A percentile compares a stretch with the other conserved stretches of the same genome.
These are phyloP conservation scores for Scorias spongiosa DNA, from an alignment of 2,329 filamentous ascomycete genomes.

Conservation along the genomic window DNA sequence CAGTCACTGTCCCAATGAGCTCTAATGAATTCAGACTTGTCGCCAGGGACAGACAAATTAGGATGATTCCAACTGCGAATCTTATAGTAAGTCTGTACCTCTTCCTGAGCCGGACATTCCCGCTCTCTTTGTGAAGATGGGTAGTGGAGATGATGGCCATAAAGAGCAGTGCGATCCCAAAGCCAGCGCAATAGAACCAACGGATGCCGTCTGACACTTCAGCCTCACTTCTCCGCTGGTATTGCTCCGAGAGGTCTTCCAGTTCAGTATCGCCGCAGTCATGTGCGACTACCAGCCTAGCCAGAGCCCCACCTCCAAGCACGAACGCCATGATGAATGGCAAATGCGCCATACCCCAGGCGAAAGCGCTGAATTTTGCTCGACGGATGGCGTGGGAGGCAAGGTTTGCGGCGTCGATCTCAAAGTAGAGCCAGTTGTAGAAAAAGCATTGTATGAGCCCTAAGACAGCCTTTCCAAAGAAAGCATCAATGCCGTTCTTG, in stretches of 20 bases:
- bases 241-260: constrained; percentile 36
- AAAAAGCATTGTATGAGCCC: constrained; percentile 19
- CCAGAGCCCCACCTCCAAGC: constrained; percentile 42
- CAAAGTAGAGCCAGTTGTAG: constrained; percentile 22
- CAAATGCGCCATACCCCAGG: constrained; percentile 43
- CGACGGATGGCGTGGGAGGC: constrained; percentile 47
- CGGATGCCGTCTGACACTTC: constrained; percentile 39
- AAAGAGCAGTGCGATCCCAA: constrained; percentile 38
- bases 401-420: constrained; percentile 43
- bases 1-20: constrained; percentile 25
- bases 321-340: constrained; percentile 50
- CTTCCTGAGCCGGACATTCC: constrained; percentile 36
- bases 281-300: constrained; percentile 42
- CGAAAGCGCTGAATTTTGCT: constrained; percentile 24
- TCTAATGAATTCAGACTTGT: constrained; percentile 22
- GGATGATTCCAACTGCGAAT: constrained; percentile 32
- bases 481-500: constrained; percentile 37
- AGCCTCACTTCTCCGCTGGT: constrained; percentile 33
- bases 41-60: constrained; percentile 40
- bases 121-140: constrained; percentile 41
- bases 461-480: constrained; percentile 45
- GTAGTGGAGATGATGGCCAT: constrained; percentile 40
- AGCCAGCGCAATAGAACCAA: constrained; percentile 50
- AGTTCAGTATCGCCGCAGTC: constrained; percentile 36
- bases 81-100: constrained; percentile 37